Evolutionary conservation across 352 stramenopile genomes (phyloP).

Genomic region (Globisporangium mamillatum): DNA sequence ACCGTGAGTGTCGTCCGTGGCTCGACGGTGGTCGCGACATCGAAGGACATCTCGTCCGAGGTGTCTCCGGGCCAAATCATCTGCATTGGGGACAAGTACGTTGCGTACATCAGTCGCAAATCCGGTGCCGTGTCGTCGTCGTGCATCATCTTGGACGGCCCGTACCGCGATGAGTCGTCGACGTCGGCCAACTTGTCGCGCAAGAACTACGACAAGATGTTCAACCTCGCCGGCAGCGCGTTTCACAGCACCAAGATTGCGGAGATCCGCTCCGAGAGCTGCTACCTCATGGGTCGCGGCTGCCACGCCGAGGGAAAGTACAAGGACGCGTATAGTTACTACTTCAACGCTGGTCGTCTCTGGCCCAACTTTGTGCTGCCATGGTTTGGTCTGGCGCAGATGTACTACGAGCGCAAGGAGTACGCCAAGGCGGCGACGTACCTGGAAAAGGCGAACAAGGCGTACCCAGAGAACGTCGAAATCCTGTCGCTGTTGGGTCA

Average conservation of each 20-base stretch:
- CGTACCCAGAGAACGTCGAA: slow-evolving; percentile 87
- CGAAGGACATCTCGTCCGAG: slow-evolving; percentile 85
- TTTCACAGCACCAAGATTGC: slow-evolving; percentile 89
- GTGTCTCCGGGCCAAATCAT: slow-evolving; percentile 91
- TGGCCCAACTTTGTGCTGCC: slow-evolving; percentile 85
- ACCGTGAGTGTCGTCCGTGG: slow-evolving; percentile 82
- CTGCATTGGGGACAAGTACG: slow-evolving; percentile 92
- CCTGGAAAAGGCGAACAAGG: slow-evolving; percentile 87
- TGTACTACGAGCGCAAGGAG: slow-evolving; percentile 89
- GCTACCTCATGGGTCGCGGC: slow-evolving; percentile 95
- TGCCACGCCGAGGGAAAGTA: slow-evolving; percentile 93
- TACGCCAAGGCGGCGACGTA: slow-evolving; percentile 81
- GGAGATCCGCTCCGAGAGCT: slow-evolving; percentile 95
- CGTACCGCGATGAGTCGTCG: slow-evolving; percentile 75
- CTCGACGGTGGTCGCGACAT: slow-evolving; percentile 81
- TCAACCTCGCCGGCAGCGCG: slow-evolving; percentile 81
- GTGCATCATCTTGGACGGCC: slow-evolving; percentile 69
- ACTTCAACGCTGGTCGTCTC: slow-evolving; percentile 91
- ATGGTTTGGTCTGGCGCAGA: slow-evolving; percentile 86
- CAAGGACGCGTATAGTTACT: slow-evolving; percentile 96
- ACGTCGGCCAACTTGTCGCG: slow-evolving; percentile 62
- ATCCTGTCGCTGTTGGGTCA: slow-evolving; percentile 78
- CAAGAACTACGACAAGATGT: slow-evolving; percentile 91
- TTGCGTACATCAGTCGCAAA: slow-evolving; percentile 80
- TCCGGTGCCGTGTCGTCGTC: slow-evolving; percentile 59